Percentiles rank a stretch among this genome's conserved stretches.
Conservation (phyloP, 2,329 filamentous ascomycete species). For the Lasiodiplodia sp. region DNA sequence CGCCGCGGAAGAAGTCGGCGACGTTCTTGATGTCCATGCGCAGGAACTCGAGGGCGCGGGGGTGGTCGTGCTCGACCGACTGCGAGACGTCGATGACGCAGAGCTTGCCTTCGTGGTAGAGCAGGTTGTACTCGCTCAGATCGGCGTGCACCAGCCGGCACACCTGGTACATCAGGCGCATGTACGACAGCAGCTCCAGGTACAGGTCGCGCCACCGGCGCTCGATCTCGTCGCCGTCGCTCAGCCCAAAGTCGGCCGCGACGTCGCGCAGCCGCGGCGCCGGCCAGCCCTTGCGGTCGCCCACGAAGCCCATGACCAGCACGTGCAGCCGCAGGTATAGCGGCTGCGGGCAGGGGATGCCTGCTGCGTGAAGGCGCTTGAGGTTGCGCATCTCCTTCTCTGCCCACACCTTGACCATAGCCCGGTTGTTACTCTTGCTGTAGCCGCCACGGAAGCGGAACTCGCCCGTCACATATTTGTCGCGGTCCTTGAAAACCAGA, state of each 20-base stretch:
- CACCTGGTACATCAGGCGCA: constrained; percentile 91
- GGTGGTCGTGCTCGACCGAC: constrained; percentile 96
- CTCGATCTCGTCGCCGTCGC: constrained; percentile 61
- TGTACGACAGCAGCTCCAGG: constrained; percentile 81
- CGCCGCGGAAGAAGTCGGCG: constrained; percentile 80
- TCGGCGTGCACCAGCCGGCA: constrained; percentile 95
- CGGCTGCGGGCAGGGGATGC: constrained; percentile 90
- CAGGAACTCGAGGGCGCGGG: constrained; percentile 88
- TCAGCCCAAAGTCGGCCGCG: constrained; percentile 68
- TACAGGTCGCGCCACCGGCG: constrained; percentile 81
- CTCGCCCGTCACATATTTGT: constrained; percentile 94
- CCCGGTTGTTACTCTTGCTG: constrained; percentile 92
- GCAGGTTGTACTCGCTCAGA: constrained; percentile 96
- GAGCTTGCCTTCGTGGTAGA: constrained; percentile 82
- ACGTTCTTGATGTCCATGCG: constrained; percentile 99
- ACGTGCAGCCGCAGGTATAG: constrained; percentile 92
- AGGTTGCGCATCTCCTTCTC: constrained; percentile 98
- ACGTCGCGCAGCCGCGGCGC: constrained; percentile 90
- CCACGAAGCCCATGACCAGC: constrained; percentile 92
- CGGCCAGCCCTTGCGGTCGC: constrained; percentile 83
- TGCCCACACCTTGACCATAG: constrained; percentile 98
- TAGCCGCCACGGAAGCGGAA: constrained; percentile 89
- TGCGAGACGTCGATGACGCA: constrained; percentile 98
- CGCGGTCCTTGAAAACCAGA: constrained; percentile 95
- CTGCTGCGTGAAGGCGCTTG: constrained; percentile 79